Evolutionary conservation across 768 basidiomycete genomes (phyloP).

Genomic region (Boletellus ananas): DNA sequence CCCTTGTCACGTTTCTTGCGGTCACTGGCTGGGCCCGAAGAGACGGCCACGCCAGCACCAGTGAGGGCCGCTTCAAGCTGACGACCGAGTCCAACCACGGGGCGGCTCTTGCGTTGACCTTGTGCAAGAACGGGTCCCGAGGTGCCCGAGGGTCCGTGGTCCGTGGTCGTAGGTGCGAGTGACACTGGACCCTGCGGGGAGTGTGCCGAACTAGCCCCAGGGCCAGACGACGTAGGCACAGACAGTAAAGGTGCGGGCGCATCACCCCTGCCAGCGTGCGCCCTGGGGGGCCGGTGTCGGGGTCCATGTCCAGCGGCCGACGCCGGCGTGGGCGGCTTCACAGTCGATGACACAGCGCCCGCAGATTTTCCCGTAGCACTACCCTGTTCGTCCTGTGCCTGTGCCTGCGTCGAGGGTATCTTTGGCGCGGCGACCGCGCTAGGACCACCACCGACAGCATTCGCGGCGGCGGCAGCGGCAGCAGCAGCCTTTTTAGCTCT

Average conservation of each 20-base stretch:
- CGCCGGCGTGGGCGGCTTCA: background rate
- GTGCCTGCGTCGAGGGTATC: constrained; percentile 10
- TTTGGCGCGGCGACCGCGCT: constrained; percentile 19
- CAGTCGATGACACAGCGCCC: constrained; percentile 5
- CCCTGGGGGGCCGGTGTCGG: constrained; percentile 18
- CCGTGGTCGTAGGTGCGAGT: background rate
- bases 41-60: constrained; percentile 50
- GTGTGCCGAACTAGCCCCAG: background rate
- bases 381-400: constrained; percentile 3
- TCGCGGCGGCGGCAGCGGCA: constrained; percentile 3
- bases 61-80: constrained; percentile 73
- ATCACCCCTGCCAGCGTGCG: constrained; percentile 12
- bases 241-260: background rate
- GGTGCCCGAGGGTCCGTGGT: background rate
- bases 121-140: background rate
- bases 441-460: no score
- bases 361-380: background rate
- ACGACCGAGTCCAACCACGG: constrained; percentile 58
- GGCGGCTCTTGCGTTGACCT: constrained; percentile 43
- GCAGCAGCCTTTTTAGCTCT: constrained; percentile 34
- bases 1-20: constrained; percentile 36
- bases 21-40: constrained; percentile 16
- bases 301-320: no score
- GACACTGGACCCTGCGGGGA: background rate
- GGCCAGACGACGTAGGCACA: background rate